phyloP scores from a whole-genome alignment of 163 green algal genomes.

The Scenedesmus sp. region DNA sequence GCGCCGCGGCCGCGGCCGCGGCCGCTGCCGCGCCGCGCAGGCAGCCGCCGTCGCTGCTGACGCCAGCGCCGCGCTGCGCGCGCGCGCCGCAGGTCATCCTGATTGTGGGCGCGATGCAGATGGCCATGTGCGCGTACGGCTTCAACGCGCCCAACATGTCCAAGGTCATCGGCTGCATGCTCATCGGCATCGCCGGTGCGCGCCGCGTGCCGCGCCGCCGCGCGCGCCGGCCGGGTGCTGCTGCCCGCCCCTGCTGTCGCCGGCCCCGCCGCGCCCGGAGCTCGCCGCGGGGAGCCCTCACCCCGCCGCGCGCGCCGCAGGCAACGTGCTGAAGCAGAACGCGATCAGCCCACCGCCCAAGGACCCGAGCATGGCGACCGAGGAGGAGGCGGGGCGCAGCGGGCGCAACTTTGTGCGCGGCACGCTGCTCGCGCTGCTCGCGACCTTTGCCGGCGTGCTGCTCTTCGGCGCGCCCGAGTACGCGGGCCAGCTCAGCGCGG shows the following conservation, averaged over 20 bases:
- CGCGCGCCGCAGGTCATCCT: slow-evolving; percentile 52
- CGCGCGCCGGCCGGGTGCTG: background rate
- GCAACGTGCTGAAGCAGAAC: slow-evolving; percentile 73
- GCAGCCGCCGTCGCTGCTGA: too few species aligned
- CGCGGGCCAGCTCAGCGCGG: slow-evolving; percentile 29
- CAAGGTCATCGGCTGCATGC: slow-evolving; percentile 58
- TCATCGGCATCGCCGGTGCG: slow-evolving; percentile 34
- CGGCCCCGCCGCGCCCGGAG: slow-evolving; percentile 49
- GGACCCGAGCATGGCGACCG: slow-evolving; percentile 55
- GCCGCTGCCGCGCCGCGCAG: too few species aligned
- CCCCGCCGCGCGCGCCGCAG: too few species aligned
- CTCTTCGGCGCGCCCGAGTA: slow-evolving; percentile 58
- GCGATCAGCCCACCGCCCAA: slow-evolving; percentile 63
- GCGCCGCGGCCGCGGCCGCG: background rate
- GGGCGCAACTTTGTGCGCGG: slow-evolving; percentile 67
- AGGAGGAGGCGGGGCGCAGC: slow-evolving; percentile 57
- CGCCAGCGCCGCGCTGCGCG: too few species aligned
- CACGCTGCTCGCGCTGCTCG: slow-evolving; percentile 58
- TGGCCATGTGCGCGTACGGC: slow-evolving; percentile 58
- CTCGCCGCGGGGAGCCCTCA: too few species aligned
- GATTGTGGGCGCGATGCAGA: slow-evolving; percentile 63
- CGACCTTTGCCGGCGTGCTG: slow-evolving; percentile 60
- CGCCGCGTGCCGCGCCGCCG: too few species aligned
- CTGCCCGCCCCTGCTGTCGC: background rate
- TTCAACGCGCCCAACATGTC: slow-evolving; percentile 65